Conservation (phyloP, 768 basidiomycete species). For the Boletus rubropictus region DNA sequence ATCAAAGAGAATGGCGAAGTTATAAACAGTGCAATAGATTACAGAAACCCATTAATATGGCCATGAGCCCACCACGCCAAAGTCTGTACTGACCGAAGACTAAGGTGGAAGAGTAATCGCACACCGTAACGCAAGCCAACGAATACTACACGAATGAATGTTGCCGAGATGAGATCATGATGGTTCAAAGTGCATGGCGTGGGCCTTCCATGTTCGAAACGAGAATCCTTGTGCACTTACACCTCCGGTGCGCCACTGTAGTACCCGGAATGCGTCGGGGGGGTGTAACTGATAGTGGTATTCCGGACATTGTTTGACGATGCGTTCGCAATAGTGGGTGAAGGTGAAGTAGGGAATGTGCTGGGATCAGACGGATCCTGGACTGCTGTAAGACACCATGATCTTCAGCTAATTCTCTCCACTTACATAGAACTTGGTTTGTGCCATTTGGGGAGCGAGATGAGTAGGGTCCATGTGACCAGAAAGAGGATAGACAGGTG, state of each 20-base stretch:
- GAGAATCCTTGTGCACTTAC: background rate
- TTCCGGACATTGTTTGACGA: slow-evolving; percentile 6
- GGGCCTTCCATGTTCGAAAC: background rate
- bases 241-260: slow-evolving; percentile 27
- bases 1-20: background rate
- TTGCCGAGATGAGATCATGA: background rate
- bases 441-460: slow-evolving; percentile 16
- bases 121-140: background rate
- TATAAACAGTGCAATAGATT: no score
- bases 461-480: slow-evolving; percentile 9
- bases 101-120: no score
- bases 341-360: slow-evolving; percentile 31
- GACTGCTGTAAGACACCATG: slow-evolving; percentile 4
- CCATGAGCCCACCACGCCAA: background rate
- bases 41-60: background rate
- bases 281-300: slow-evolving; percentile 11
- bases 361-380: slow-evolving; percentile 35
- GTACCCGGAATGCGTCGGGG: slow-evolving; percentile 5
- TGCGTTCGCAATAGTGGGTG: slow-evolving; percentile 8
- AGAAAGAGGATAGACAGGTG: no score
- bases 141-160: background rate
- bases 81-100: no score
- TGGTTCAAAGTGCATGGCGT: no score
- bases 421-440: slow-evolving; percentile 30
- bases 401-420: background rate